These are phyloP conservation scores for Ceratobasidium sp. DNA, from an alignment of 1,284 basidiomycete genomes.

Conservation along the genomic window DNA sequence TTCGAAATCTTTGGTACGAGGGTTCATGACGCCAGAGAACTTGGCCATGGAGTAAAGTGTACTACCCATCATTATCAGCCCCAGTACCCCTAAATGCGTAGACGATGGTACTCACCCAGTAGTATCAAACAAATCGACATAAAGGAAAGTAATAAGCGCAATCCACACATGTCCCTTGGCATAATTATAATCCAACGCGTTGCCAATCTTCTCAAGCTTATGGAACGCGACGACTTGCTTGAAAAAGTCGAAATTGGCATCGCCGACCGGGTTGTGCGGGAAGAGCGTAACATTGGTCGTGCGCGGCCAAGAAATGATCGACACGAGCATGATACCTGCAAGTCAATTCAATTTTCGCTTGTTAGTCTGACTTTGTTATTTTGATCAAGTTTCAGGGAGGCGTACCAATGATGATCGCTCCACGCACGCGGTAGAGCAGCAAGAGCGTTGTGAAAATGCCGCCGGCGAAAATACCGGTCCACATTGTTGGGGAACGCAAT, in stretches of 20 bases:
- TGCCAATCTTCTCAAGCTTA: slow-evolving; percentile 71
- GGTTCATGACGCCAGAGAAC: slow-evolving; percentile 89
- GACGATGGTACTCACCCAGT: slow-evolving; percentile 58
- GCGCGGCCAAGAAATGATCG: slow-evolving; percentile 90
- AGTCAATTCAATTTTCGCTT: neutral
- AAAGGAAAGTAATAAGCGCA: slow-evolving; percentile 76
- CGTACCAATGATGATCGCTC: slow-evolving; percentile 80
- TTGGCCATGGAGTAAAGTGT: slow-evolving; percentile 88
- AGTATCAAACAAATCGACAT: slow-evolving; percentile 83
- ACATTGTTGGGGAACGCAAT: slow-evolving; percentile 80
- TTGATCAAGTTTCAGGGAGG: neutral
- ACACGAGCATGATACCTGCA: slow-evolving; percentile 76
- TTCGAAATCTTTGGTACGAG: slow-evolving; percentile 89
- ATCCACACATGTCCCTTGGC: slow-evolving; percentile 86
- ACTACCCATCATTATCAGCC: neutral
- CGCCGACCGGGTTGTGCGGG: slow-evolving; percentile 77
- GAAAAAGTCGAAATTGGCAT: slow-evolving; percentile 86
- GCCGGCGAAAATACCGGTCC: slow-evolving; percentile 90
- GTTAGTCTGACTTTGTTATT: no score
- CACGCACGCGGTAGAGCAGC: slow-evolving; percentile 88
- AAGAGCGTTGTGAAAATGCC: slow-evolving; percentile 85
- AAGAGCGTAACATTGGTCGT: slow-evolving; percentile 84
- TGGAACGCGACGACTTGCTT: slow-evolving; percentile 87
- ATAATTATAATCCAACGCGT: slow-evolving; percentile 67
- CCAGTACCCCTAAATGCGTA: neutral